Evolutionary conservation across 1,139 yeast species (phyloP).

Genomic region (Citeromyces siamensis): DNA sequence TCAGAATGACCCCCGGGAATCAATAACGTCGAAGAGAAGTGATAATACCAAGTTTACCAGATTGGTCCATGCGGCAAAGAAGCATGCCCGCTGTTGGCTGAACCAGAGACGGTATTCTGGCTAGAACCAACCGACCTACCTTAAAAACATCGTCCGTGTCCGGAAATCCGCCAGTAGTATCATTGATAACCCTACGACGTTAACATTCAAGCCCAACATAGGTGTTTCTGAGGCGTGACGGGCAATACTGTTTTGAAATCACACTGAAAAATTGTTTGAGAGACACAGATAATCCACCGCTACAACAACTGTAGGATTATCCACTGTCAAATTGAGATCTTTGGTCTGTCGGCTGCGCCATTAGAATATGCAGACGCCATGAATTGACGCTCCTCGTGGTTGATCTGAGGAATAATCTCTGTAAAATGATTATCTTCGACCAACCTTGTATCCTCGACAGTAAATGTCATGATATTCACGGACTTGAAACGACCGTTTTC

Average conservation of each 20-base stretch:
- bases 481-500: slow-evolving; percentile 47
- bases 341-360: slow-evolving; percentile 27
- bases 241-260: neutral
- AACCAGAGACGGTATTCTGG: slow-evolving; percentile 51
- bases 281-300: slow-evolving; percentile 84
- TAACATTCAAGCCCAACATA: slow-evolving; percentile 37
- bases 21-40: slow-evolving; percentile 71
- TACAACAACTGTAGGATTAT: slow-evolving; percentile 68
- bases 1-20: slow-evolving; percentile 55
- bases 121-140: slow-evolving; percentile 72
- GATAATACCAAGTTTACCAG: slow-evolving; percentile 64
- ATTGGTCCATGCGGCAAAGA: slow-evolving; percentile 60
- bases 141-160: slow-evolving; percentile 87
- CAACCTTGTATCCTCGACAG: slow-evolving; percentile 62
- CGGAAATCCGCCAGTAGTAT: slow-evolving; percentile 63
- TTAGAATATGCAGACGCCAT: slow-evolving; percentile 36
- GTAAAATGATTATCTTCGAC: slow-evolving; percentile 56
- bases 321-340: slow-evolving; percentile 53
- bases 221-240: neutral
- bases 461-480: slow-evolving; percentile 57
- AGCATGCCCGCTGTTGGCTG: slow-evolving; percentile 85
- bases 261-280: slow-evolving; percentile 38
- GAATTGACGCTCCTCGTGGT: slow-evolving; percentile 61
- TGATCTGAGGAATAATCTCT: slow-evolving; percentile 65
- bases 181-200: slow-evolving; percentile 65